These are phyloP conservation scores for Endocladia muricata DNA, from an alignment of 31 red algal genomes.

Conservation along the genomic window DNA sequence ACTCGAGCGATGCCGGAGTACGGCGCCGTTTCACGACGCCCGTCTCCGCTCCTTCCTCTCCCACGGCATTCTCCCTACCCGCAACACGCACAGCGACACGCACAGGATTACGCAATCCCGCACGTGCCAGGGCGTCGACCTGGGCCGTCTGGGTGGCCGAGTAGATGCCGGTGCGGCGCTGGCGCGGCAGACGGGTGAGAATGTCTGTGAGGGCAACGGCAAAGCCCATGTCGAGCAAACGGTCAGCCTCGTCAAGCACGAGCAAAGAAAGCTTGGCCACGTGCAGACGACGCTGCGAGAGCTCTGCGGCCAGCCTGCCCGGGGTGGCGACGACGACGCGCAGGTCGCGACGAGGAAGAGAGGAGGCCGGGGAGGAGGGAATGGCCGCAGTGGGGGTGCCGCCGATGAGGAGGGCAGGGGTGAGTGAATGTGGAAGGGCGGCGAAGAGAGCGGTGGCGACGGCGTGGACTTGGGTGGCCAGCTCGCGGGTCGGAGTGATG, in stretches of 20 bases:
- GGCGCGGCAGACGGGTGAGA: constrained; percentile 64
- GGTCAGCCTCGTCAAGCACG: constrained; percentile 95
- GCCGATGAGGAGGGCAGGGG: constrained; percentile 60
- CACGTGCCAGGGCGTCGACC: constrained; percentile 65
- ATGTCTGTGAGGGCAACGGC: constrained; percentile 75
- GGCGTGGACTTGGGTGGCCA: constrained; percentile 73
- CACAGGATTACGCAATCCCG: constrained; percentile 85
- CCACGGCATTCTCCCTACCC: neutral
- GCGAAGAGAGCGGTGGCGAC: constrained; percentile 66
- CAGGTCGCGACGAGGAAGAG: constrained; percentile 17
- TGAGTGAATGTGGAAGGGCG: constrained; percentile 17
- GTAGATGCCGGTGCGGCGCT: constrained; percentile 83
- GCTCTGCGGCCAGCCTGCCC: constrained; percentile 65
- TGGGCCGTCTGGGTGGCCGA: constrained; percentile 79
- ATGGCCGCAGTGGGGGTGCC: neutral
- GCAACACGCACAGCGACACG: constrained; percentile 53
- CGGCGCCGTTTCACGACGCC: neutral
- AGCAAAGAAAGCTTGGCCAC: constrained; percentile 51
- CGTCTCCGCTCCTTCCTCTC: neutral
- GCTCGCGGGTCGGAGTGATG: constrained; percentile 91
- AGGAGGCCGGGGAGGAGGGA: neutral
- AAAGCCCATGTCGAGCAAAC: constrained; percentile 92
- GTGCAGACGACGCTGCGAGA: constrained; percentile 26
- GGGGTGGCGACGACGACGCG: constrained; percentile 85
- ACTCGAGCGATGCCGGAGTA: constrained; percentile 50